phyloP scores from a whole-genome alignment of 192 early-diverging fungal genomes.

The Backusella australiensis region DNA sequence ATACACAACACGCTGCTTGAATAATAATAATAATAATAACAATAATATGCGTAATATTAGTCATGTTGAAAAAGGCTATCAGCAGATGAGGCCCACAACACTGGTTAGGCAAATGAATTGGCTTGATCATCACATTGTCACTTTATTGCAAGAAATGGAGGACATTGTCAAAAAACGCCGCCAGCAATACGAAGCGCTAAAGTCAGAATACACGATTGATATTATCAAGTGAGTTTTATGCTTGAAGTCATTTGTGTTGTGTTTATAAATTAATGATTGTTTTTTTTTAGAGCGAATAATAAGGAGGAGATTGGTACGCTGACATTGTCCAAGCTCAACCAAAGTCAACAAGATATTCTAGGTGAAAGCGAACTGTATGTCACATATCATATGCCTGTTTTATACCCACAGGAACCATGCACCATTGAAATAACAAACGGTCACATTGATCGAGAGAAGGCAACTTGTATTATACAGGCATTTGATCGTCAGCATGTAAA shows the following conservation, averaged over 20 bases:
- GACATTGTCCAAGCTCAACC: background rate
- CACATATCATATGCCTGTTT: constrained; percentile 23
- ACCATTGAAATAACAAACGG: constrained; percentile 26
- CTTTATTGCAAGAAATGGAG: constrained; percentile 44
- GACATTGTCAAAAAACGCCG: background rate
- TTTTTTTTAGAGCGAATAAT: background rate
- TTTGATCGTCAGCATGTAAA: constrained; percentile 5
- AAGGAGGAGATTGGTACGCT: background rate
- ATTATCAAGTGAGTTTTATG: background rate
- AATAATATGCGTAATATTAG: constrained; percentile 22
- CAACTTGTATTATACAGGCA: background rate
- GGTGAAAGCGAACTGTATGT: background rate
- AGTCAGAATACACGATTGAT: background rate
- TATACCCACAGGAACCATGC: constrained; percentile 43
- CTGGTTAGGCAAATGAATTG: constrained; percentile 50
- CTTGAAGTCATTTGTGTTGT: too few relatives aligned
- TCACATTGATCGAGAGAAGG: background rate
- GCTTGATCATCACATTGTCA: constrained; percentile 65
- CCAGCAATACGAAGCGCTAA: background rate
- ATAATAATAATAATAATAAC: background rate
- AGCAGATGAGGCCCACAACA: constrained; percentile 14
- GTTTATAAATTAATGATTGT: background rate
- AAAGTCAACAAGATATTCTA: background rate
- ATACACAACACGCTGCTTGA: background rate
- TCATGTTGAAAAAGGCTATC: constrained; percentile 60